A percentile compares a stretch with the other conserved stretches of the same genome.
Evolutionary conservation across 2,329 filamentous ascomycete genomes (phyloP).

Genomic region (Calonectria hongkongensis): DNA sequence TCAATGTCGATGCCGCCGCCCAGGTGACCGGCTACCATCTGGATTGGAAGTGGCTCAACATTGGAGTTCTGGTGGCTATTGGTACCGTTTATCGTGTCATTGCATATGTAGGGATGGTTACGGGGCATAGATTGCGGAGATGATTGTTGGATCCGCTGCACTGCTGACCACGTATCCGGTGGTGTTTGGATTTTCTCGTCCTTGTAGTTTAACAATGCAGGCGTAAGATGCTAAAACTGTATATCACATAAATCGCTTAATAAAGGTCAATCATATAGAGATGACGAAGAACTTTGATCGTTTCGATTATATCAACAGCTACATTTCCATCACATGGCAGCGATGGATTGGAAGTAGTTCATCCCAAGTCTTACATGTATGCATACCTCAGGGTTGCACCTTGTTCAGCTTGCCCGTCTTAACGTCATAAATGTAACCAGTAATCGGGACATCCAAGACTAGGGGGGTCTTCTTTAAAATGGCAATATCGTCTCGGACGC

Average conservation of each 20-base stretch:
- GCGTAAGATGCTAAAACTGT: not conserved
- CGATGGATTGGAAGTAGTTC: no score
- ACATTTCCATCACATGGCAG: not conserved
- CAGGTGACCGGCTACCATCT: conserved; percentile 67
- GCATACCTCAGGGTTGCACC: conserved; percentile 41
- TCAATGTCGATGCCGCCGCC: conserved; percentile 68
- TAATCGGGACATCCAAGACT: conserved; percentile 78
- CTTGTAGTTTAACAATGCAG: not conserved
- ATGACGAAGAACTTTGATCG: not conserved
- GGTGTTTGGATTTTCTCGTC: not conserved
- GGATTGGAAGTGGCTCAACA: conserved; percentile 66
- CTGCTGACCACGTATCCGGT: not conserved
- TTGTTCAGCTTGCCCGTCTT: conserved; percentile 76
- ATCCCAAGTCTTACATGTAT: not conserved
- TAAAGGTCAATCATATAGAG: not conserved
- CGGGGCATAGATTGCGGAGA: conserved; percentile 49
- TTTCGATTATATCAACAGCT: not conserved
- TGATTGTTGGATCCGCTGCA: conserved; percentile 24
- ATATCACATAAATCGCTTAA: not conserved
- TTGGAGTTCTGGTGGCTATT: conserved; percentile 65
- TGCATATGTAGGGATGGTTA: conserved; percentile 58
- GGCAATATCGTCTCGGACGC: conserved; percentile 79
- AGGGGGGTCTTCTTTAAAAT: conserved; percentile 76
- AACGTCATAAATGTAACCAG: conserved; percentile 87
- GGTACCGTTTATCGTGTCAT: conserved; percentile 67